A percentile compares a stretch with the other conserved stretches of the same genome.
Evolutionary conservation across 75 land plant species (phyloP).

Genomic region (Sequoiadendron giganteum): DNA sequence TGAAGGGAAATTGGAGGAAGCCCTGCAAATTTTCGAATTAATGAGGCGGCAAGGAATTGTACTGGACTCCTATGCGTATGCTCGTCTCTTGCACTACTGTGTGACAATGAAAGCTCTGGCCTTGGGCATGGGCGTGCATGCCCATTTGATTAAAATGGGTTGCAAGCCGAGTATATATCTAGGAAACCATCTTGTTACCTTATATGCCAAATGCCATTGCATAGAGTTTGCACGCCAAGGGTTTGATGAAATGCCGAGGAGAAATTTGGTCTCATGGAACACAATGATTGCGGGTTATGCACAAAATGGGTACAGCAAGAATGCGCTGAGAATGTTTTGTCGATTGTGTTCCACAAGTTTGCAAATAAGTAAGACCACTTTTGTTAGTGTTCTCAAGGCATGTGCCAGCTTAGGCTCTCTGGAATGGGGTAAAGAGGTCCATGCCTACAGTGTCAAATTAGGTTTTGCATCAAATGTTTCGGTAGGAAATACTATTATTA

Average conservation of each 20-base stretch:
- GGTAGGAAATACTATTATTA: constrained; percentile 48
- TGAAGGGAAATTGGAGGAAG: constrained; percentile 12
- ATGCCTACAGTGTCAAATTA: constrained; percentile 30
- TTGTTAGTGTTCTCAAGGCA: constrained; percentile 48
- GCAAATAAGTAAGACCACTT: constrained; percentile 43
- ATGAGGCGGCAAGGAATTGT: constrained; percentile 17
- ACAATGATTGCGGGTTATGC: constrained; percentile 58
- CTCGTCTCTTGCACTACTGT: constrained; percentile 13
- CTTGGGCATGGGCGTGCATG: constrained; percentile 13
- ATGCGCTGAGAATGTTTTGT: constrained; percentile 33
- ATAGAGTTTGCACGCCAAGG: constrained; percentile 30
- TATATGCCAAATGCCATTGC: constrained; percentile 37
- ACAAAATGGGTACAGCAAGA: constrained; percentile 32
- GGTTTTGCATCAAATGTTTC: constrained; percentile 45
- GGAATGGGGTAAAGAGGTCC: constrained; percentile 26
- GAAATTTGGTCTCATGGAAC: constrained; percentile 63
- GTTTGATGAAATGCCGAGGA: constrained; percentile 31
- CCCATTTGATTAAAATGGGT: constrained; percentile 6
- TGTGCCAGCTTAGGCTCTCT: constrained; percentile 29
- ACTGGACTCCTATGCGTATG: constrained; percentile 7
- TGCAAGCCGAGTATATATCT: not conserved
- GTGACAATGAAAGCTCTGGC: not conserved
- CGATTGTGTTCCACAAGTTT: constrained; percentile 19
- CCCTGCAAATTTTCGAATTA: constrained; percentile 11
- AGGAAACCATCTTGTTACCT: constrained; percentile 19